Evolutionary conservation across 805 yeast genomes (phyloP), one percentile per base, ranked within the genome.

Genomic region (Monosporozyma unispora): DNA sequence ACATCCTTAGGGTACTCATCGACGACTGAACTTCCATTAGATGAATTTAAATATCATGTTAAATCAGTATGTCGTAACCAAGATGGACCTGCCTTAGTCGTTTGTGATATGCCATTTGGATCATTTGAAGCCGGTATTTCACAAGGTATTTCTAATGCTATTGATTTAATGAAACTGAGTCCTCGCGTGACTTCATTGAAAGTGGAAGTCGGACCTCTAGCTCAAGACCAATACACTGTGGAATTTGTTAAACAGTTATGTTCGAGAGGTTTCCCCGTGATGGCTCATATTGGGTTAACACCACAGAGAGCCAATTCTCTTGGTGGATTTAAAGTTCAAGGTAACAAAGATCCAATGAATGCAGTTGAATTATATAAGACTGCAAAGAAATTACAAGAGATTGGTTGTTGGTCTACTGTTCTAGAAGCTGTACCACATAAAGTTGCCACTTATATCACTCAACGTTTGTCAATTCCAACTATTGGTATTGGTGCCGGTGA

Each of bases 401-500:
- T 89, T 0, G 99, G 98, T 0, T 85, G 82, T 18, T 84, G 85
- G 56, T 64, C 84, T 46, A 60, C 89, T 2, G 80, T 91, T 1
- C 63, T 91, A 2, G 99, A 91, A 59, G 95, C 97, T 47, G 77
- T 91, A 3, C 99, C 99, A 1, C 78, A 78, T 49, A 75, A 75
- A 50, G 68, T 93, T 11, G 91, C 91, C 0, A 64, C 71, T 42
- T 70, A 71, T 49, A 79, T 93, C 27, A 85, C 96, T 0, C 62
- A 72, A 2, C 69, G 71, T 12, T 63, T 89, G 29, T 46, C 62
- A 1, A 72, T 91, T 1, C 97, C 98, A 0, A 86, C 95, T 0
- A 89, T 91, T 55, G 99, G 99, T 3, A 91, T 91, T 45, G 99
- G 99, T 4, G 96, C 98, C 0, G 98, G 99, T 0, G 78, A 80